phyloP scores from a whole-genome alignment of 2,329 filamentous ascomycete genomes.

The Pyricularia sp. region DNA sequence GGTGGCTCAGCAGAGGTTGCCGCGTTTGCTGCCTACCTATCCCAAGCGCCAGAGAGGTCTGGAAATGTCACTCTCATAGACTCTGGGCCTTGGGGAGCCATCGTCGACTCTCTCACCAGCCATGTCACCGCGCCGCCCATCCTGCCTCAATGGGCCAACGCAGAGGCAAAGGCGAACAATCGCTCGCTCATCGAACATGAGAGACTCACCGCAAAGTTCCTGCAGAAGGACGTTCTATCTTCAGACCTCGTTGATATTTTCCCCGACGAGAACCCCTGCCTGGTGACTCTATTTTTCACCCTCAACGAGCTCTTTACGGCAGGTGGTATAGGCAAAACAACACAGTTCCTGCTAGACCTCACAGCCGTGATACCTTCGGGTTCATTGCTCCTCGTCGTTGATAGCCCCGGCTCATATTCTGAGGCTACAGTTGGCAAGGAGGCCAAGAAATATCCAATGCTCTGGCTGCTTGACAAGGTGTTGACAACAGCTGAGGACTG shows the following conservation, averaged over 20 bases:
- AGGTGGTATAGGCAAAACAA: constrained; percentile 64
- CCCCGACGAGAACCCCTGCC: constrained; percentile 22
- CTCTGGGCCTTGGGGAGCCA: constrained; percentile 65
- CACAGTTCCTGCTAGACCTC: constrained; percentile 62
- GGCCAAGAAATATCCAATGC: constrained; percentile 75
- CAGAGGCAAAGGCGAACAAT: constrained; percentile 33
- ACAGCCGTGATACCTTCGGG: constrained; percentile 47
- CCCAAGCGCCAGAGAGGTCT: constrained; percentile 16
- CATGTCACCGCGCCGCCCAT: constrained; percentile 42
- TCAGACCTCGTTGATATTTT: constrained; percentile 20
- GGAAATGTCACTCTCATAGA: constrained; percentile 60
- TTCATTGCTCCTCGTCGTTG: constrained; percentile 72
- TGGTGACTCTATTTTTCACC: constrained; percentile 86
- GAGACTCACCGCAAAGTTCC: constrained; percentile 31
- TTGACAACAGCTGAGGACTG: constrained; percentile 32
- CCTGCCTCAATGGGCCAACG: constrained; percentile 44
- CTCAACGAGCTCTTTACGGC: constrained; percentile 88
- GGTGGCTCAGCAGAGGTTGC: constrained; percentile 55
- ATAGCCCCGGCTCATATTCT: constrained; percentile 90
- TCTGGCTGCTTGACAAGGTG: constrained; percentile 81
- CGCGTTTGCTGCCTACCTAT: constrained; percentile 37
- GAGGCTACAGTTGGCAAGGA: constrained; percentile 61
- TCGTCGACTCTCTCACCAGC: constrained; percentile 48
- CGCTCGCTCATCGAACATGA: constrained; percentile 29
- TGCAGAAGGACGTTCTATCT: constrained; percentile 29